Percentiles rank a stretch among this genome's conserved stretches.
Evolutionary conservation across 2,329 filamentous ascomycete genomes (phyloP).

Genomic region (Coniochaeta pulveracea): DNA sequence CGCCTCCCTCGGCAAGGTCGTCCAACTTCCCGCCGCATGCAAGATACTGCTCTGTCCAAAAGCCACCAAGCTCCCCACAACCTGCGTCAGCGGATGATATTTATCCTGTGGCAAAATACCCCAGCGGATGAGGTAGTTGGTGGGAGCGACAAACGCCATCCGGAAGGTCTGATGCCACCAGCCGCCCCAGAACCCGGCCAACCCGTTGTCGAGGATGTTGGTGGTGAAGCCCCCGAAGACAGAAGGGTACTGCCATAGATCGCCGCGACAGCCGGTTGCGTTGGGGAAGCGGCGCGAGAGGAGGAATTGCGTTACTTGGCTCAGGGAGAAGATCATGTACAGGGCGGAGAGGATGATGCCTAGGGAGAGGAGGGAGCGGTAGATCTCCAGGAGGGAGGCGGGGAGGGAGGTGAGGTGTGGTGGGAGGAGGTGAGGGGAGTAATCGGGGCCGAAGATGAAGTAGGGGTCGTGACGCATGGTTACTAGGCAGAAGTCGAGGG

Average conservation of each 20-base stretch:
- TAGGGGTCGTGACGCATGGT: conserved; percentile 68
- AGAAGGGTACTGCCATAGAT: conserved; percentile 42
- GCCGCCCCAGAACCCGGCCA: conserved; percentile 71
- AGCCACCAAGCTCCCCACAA: conserved; percentile 32
- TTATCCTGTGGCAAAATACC: conserved; percentile 26
- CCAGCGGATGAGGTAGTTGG: conserved; percentile 29
- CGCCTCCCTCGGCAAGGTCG: conserved; percentile 41
- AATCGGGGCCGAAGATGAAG: conserved; percentile 45
- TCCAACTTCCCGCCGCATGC: conserved; percentile 60
- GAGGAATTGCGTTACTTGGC: conserved; percentile 7
- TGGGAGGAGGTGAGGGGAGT: conserved; percentile 26
- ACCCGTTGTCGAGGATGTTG: conserved; percentile 53
- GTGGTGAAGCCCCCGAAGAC: conserved; percentile 40
- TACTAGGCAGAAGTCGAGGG: conserved; percentile 59
- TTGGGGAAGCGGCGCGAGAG: conserved; percentile 6
- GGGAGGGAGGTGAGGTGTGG: conserved; percentile 30
- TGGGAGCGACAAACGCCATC: conserved; percentile 53
- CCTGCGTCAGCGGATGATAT: conserved; percentile 15
- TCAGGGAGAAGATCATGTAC: conserved; percentile 43
- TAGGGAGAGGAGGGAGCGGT: conserved; percentile 46
- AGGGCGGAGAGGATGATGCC: conserved; percentile 49
- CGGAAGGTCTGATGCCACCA: conserved; percentile 94
- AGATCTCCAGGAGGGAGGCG: conserved; percentile 33
- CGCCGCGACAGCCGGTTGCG: conserved; percentile 26
- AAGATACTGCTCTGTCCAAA: conserved; percentile 58